Percentiles rank a stretch among this genome's conserved stretches.
Conservation (phyloP, 1,139 yeast genomes). For the Magnusiomyces paraingens region DNA sequence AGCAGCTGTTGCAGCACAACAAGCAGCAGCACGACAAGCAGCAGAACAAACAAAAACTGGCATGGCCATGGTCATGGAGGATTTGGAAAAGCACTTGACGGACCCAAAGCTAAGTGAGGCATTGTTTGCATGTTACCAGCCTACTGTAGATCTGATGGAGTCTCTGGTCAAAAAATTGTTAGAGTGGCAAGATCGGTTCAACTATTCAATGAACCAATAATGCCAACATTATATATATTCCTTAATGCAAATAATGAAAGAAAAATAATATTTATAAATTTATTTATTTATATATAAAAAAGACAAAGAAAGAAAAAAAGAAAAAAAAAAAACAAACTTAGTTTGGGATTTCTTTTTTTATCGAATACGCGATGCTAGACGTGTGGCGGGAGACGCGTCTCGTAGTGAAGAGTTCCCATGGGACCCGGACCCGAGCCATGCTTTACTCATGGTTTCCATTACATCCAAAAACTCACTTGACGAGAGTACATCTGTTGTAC, state of each 20-base stretch:
- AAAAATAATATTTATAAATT: not conserved
- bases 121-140: constrained; percentile 45
- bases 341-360: not conserved
- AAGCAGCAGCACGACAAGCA: constrained; percentile 23
- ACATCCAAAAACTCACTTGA: constrained; percentile 49
- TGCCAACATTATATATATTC: not conserved
- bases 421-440: constrained; percentile 22
- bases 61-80: constrained; percentile 18
- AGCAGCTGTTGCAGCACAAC: not conserved
- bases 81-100: constrained; percentile 16
- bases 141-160: constrained; percentile 62
- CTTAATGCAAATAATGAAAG: not conserved
- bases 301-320: not conserved
- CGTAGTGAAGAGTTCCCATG: constrained; percentile 15
- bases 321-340: not conserved
- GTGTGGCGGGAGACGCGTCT: constrained; percentile 17
- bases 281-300: not conserved
- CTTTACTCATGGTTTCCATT: constrained; percentile 23
- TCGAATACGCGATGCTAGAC: not conserved
- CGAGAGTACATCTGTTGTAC: constrained; percentile 68
- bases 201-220: constrained; percentile 16
- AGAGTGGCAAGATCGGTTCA: constrained; percentile 72
- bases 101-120: constrained; percentile 1
- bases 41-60: constrained; percentile 13
- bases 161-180: constrained; percentile 59